Conservation (phyloP, 768 basidiomycete genomes). For the Trametopsis cervina region DNA sequence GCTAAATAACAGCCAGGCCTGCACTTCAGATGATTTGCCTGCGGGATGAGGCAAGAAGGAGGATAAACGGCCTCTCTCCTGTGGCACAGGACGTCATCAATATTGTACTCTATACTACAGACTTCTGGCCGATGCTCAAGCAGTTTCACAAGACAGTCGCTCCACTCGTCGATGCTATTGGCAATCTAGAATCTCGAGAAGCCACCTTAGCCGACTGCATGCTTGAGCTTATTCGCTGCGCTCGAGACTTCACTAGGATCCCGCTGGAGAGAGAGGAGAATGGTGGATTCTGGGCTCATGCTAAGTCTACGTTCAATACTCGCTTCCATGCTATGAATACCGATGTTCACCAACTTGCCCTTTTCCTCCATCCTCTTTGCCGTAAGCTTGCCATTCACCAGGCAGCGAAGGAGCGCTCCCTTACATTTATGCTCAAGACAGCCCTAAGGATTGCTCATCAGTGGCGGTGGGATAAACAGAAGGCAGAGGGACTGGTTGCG, state of each 20-base stretch:
- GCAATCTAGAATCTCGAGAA: constrained; percentile 24
- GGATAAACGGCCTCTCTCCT: background rate
- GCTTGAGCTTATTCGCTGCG: constrained; percentile 26
- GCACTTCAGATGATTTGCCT: background rate
- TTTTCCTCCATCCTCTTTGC: constrained; percentile 31
- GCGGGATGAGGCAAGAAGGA: background rate
- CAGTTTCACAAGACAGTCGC: constrained; percentile 25
- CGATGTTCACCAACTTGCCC: constrained; percentile 24
- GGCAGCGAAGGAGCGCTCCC: constrained; percentile 12
- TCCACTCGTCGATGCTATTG: constrained; percentile 29
- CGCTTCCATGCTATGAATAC: constrained; percentile 30
- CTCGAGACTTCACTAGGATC: constrained; percentile 15
- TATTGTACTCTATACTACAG: background rate
- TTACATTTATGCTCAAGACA: constrained; percentile 17
- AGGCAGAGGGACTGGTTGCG: constrained; percentile 15
- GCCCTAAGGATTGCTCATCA: constrained; percentile 19
- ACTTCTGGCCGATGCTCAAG: constrained; percentile 12
- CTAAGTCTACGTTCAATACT: constrained; percentile 20
- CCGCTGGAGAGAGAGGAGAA: constrained; percentile 15
- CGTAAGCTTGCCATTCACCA: constrained; percentile 27
- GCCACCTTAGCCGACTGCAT: constrained; percentile 31
- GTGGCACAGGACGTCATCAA: background rate
- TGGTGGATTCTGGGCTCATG: constrained; percentile 21
- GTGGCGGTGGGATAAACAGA: constrained; percentile 21
- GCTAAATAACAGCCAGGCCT: background rate